Percentiles rank a stretch among this genome's conserved stretches.
Conservation (phyloP, 164 flowering plant genomes). For the Platanus orientalis region DNA sequence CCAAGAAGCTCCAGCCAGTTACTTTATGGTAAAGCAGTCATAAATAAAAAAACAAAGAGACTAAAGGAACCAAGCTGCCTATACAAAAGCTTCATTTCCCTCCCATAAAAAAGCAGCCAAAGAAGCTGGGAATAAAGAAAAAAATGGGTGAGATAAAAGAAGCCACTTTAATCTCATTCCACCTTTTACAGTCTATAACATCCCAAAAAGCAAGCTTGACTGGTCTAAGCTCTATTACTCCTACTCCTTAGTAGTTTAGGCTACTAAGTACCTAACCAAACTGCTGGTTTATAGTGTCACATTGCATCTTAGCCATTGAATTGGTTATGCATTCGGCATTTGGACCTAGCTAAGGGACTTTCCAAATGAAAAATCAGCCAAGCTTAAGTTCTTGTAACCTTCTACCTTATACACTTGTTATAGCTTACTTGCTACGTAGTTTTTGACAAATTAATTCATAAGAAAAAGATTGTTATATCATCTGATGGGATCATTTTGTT, state of each 20-base stretch:
- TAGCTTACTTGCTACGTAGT: no score
- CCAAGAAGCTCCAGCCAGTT: conserved; percentile 15
- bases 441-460: no score
- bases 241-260: neutral
- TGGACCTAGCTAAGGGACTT: no score
- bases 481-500: no score
- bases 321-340: no score
- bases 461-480: no score
- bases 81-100: conserved; percentile 17
- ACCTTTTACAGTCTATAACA: neutral
- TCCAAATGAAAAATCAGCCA: no score
- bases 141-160: conserved; percentile 7
- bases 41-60: conserved; percentile 12
- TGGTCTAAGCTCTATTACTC: conserved; percentile 6
- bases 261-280: no score
- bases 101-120: conserved; percentile 26
- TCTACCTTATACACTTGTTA: no score
- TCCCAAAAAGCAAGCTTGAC: conserved; percentile 17
- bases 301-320: no score
- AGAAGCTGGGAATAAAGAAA: conserved; percentile 40
- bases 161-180: conserved; percentile 18
- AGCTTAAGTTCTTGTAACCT: no score
- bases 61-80: conserved; percentile 27
- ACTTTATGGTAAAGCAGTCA: conserved; percentile 17
- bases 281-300: no score